These are phyloP conservation scores for Ogataea allantospora DNA, from an alignment of 805 yeast genomes.

Conservation along the genomic window DNA sequence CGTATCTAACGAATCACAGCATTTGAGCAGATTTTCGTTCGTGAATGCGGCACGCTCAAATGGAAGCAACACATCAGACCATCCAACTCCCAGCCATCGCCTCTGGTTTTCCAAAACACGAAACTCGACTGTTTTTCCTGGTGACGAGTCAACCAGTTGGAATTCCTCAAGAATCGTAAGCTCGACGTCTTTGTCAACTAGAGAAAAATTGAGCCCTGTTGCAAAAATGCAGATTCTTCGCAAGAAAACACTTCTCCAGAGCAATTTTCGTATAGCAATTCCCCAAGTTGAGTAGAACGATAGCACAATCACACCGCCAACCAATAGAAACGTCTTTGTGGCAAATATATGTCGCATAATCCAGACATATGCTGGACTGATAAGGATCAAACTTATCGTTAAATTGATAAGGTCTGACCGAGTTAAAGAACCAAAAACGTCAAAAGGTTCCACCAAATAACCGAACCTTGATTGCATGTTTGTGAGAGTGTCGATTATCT, in stretches of 20 bases:
- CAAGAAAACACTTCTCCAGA: slow-evolving; percentile 50
- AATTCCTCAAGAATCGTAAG: slow-evolving; percentile 11
- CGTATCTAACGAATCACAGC: slow-evolving; percentile 30
- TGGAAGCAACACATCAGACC: slow-evolving; percentile 52
- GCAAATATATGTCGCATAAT: slow-evolving; percentile 35
- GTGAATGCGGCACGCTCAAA: slow-evolving; percentile 51
- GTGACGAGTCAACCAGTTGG: slow-evolving; percentile 10
- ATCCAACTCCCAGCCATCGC: slow-evolving; percentile 61
- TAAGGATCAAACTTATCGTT: slow-evolving; percentile 31
- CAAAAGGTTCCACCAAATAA: slow-evolving; percentile 40
- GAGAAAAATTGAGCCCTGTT: slow-evolving; percentile 39
- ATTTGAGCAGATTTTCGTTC: slow-evolving; percentile 35
- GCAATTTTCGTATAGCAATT: slow-evolving; percentile 41
- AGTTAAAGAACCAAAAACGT: slow-evolving; percentile 11
- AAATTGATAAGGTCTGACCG: slow-evolving; percentile 32
- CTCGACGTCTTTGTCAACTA: slow-evolving; percentile 19
- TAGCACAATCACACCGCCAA: slow-evolving; percentile 37
- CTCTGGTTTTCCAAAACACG: slow-evolving; percentile 56
- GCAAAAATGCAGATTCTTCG: slow-evolving; percentile 38
- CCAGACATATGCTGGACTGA: slow-evolving; percentile 45
- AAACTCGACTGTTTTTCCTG: slow-evolving; percentile 49
- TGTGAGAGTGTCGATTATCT: slow-evolving; percentile 45
- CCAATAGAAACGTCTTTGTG: slow-evolving; percentile 33
- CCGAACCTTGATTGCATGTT: slow-evolving; percentile 45
- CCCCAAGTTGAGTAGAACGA: slow-evolving; percentile 51